Evolutionary conservation across 306 rosid species (phyloP).

Genomic region (Cicer judaicum): DNA sequence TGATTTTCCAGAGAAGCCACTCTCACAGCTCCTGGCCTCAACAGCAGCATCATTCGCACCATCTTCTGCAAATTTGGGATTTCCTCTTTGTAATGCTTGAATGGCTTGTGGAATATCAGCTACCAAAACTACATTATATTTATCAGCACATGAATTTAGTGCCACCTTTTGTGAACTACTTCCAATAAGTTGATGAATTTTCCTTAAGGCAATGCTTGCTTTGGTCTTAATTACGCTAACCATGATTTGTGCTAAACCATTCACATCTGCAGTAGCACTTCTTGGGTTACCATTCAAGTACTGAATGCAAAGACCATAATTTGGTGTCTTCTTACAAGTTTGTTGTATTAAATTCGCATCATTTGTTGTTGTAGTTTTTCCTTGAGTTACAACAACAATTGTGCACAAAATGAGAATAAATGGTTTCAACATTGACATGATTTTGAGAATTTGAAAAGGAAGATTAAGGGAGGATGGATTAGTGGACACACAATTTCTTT

Average conservation of each 20-base stretch:
- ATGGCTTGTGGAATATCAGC: slow-evolving; percentile 50
- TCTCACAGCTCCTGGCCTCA: slow-evolving; percentile 48
- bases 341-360: slow-evolving; percentile 35
- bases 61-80: slow-evolving; percentile 51
- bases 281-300: slow-evolving; percentile 44
- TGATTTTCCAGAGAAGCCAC: slow-evolving; percentile 45
- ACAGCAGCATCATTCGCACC: slow-evolving; percentile 43
- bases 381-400: slow-evolving; percentile 4
- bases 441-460: not conserved
- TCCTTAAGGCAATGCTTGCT: slow-evolving; percentile 34
- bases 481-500: too few relatives aligned
- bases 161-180: not conserved
- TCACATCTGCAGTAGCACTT: slow-evolving; percentile 43
- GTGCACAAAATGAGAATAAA: slow-evolving; percentile 21
- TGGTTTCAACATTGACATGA: not conserved
- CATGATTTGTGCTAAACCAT: slow-evolving; percentile 53
- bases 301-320: slow-evolving; percentile 41
- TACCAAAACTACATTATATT: slow-evolving; percentile 33
- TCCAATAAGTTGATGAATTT: not conserved
- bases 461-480: too few relatives aligned
- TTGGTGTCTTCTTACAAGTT: slow-evolving; percentile 59
- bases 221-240: slow-evolving; percentile 37
- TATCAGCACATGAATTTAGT: slow-evolving; percentile 34
- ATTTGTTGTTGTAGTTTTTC: not conserved
- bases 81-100: slow-evolving; percentile 45